These are phyloP conservation scores for Cucurbita maxima DNA, from an alignment of 306 rosid species.

Conservation along the genomic window DNA sequence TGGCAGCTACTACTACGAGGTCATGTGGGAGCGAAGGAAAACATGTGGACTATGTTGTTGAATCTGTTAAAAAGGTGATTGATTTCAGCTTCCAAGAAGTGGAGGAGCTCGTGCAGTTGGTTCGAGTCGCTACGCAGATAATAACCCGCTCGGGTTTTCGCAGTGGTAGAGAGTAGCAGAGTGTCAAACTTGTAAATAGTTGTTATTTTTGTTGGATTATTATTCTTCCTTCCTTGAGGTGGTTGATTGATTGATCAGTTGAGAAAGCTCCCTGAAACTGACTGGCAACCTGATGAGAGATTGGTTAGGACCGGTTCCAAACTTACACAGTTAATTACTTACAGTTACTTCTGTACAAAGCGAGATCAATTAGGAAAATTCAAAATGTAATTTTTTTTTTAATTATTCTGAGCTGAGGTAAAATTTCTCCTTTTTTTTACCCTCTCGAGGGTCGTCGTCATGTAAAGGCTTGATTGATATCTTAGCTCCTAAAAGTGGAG, in stretches of 20 bases:
- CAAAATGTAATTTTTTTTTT: background rate
- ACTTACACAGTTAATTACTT: conserved; percentile 15
- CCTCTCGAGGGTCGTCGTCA: background rate
- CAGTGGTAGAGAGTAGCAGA: conserved; percentile 38
- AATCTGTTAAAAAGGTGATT: conserved; percentile 43
- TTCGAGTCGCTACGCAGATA: conserved; percentile 38
- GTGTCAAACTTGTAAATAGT: conserved; percentile 37
- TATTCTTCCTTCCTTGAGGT: background rate
- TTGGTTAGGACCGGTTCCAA: background rate
- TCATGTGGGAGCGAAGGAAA: conserved; percentile 30
- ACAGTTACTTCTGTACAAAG: conserved; percentile 79
- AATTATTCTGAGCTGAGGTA: background rate
- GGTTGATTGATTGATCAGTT: background rate
- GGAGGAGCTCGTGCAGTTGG: conserved; percentile 46
- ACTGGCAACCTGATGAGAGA: background rate
- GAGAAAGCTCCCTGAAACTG: conserved; percentile 1
- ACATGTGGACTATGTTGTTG: conserved; percentile 27
- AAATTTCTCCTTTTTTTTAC: background rate
- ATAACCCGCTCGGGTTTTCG: conserved; percentile 42
- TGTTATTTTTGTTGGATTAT: background rate
- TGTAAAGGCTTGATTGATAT: conserved; percentile 5
- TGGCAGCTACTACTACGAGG: conserved; percentile 20
- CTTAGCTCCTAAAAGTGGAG: conserved; percentile 33
- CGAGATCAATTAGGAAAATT: conserved; percentile 52
- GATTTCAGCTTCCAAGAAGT: conserved; percentile 83